These are phyloP conservation scores for Myxozyma geophila DNA, from an alignment of 805 yeast genomes.

Conservation along the genomic window DNA sequence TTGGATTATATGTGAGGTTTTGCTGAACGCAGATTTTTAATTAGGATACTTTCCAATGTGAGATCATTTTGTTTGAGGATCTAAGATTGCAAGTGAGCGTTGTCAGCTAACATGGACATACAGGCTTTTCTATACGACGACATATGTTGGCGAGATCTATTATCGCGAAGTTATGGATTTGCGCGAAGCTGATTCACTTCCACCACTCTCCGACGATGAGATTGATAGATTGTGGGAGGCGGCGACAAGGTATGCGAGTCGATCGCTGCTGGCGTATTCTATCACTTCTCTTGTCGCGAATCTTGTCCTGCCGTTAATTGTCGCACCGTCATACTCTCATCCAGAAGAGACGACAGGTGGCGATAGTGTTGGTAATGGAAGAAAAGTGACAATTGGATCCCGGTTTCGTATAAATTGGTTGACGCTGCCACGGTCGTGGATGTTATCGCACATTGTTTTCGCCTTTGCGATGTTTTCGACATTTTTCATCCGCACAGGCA, in stretches of 20 bases:
- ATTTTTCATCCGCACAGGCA: conserved; percentile 50
- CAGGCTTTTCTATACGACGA: conserved; percentile 65
- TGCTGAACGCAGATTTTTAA: background rate
- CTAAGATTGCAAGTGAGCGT: too few species aligned
- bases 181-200: conserved; percentile 47
- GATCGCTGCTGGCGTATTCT: conserved; percentile 57
- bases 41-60: conserved; percentile 35
- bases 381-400: background rate
- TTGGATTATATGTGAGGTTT: background rate
- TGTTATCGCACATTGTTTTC: conserved; percentile 55
- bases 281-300: conserved; percentile 54
- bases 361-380: too few species aligned
- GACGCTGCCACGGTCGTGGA: conserved; percentile 51
- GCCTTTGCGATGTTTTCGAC: conserved; percentile 55
- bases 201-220: conserved; percentile 48
- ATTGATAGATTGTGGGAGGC: conserved; percentile 50
- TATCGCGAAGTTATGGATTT: conserved; percentile 46
- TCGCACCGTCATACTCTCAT: conserved; percentile 44
- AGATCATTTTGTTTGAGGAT: background rate
- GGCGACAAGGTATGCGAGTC: conserved; percentile 57
- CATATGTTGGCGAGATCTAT: conserved; percentile 66
- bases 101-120: conserved; percentile 45
- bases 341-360: conserved; percentile 10
- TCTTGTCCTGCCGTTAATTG: conserved; percentile 52
- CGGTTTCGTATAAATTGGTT: conserved; percentile 26